Evolutionary conservation across 495 filamentous ascomycete genomes (phyloP), one percentile per base, ranked within the genome.

Genomic region (Penicillium ucsense): DNA sequence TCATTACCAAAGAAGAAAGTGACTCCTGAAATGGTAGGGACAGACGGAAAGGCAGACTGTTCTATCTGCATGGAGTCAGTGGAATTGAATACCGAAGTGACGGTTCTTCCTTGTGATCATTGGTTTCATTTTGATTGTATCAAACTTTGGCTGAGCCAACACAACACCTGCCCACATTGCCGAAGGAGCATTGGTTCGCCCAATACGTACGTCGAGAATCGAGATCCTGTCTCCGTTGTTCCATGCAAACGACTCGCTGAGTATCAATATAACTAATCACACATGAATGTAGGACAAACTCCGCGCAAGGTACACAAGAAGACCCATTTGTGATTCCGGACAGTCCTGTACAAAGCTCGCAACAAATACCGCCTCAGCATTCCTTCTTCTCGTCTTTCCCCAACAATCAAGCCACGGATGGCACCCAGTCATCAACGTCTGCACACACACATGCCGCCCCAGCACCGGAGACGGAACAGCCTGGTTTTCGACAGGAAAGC

Each of bases 31-130:
- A 82, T 89, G 78, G 65, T 90, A 28, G 78, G 73, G 4, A 52
- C 61, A 27, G 76, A 76, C 31, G 79, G 86, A 62, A 80, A 69
- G 48, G 86, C 77, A 3, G 90, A 94, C 53, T 95, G 89, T 59
- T 88, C 86, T 28, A 91, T 95, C 49, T 98, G 92, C 60, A 97
- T 96, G 75, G 91, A 96, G 46, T 76, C 86, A 3, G 82, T 94
- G 33, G 72, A 80, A 37, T 57, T 85, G 33, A 86, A 81, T 9
- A 84, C 83, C 28, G 82, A 89, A 60, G 86, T 92, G 5, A 80
- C 83, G 0, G 74, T 84, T 28, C 65, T 98, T 30, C 90, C 90
- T 3, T 98, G 92, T 67, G 82, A 74, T 3, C 92, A 98, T 57
- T 94, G 88, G 86, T 98, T 94, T 62, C 88, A 94, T 59, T 81